Evolutionary conservation across 805 yeast species (phyloP), one percentile per base, ranked within the genome.

Genomic region (Priceomyces medius): DNA sequence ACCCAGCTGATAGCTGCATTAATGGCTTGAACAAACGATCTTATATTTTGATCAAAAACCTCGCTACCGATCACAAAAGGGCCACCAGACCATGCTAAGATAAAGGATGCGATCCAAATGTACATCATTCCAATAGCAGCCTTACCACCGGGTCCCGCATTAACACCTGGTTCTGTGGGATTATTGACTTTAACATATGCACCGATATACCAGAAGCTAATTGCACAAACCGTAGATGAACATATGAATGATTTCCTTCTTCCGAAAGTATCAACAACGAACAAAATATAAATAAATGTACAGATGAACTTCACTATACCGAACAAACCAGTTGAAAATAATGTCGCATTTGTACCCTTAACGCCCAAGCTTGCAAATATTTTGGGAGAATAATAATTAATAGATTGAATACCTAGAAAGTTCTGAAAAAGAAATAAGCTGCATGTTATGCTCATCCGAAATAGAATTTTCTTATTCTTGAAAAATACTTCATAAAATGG

Each of bases 111-210:
- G 20, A 66, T 63, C 71, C 71, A 67, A 28, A 67, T 51, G 47
- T 66, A 67, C 70, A 67, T 65, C 59, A 64, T 52, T n/a, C 53
- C 68, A 41, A 65, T 61, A 14, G 71, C 71, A 7, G 66, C 68
- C 19, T 56, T 61, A 27, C 68, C 72, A 2, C 68, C 72, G 19
- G 67, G 69, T 14, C 69, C 70, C 7, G 68, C 63, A 28, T 27
- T 33, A 18, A 44, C 51, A 4, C 66, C 68, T 0, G 62, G 60
- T 28, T 51, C 24, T 2, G 68, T 58, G 2, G 69, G 67, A 38
- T 63, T 67, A 44, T 61, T 57, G 3, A 66, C 31, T 43, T 63
- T 63, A 16, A 66, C 44, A 45, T 64, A 67, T 10, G 66, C 51
- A 3, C 72, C 73, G 41, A 66, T 59, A 50, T 65, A 66, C 69